Base-by-base conservation (phyloP, 2,329 filamentous ascomycete genomes). In the Trichoderma polysporum region DNA sequence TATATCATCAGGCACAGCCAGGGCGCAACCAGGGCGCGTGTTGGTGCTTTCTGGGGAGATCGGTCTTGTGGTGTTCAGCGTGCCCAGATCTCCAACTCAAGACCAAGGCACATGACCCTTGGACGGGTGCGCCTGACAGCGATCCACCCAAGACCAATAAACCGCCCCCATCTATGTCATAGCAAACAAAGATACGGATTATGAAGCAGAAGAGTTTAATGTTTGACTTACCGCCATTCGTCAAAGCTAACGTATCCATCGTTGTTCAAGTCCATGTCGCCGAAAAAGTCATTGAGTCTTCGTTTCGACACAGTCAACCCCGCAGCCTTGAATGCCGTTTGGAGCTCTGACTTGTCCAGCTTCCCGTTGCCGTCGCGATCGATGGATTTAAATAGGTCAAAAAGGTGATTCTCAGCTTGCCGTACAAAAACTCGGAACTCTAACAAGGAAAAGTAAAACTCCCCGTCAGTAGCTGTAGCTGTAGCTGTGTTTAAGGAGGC, bases 351-450 rank as follows among this genome's bases (percentile, higher is more conserved):
- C 78, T 92, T 93, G 74, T 97, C 93, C 68, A 99, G 85, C 76
- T 90, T 91, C 47, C 94, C 94, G 78, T 97, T 91, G 70, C 89
- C 84, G 77, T 98, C 90, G 71, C 85, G 86, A 77, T 99, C 95
- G 74, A 99, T 97, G 70, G 87, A 89, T 73, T 88, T 85, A 80
- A 99, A 99, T 25, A 99, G 87, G 63, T 85, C 79, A 78, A 88
- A 90, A 13, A 99, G 87, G 77, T 97, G 90, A 68, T 86, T 86
- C 79, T 99, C 95, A 49, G 95, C 93, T 68, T 91, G 86, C 74
- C 94, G 87, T 75, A 98, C 93, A 75, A 98, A 98, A 49, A 84
- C 85, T 70, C 90, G 90, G 76, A 99, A 99, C 82, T 99, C 95
- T 95, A 45, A 19, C 41, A 45, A 12, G 41, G 25, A n/a, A 22